Conservation (phyloP, 305 asterid species). For the Fraxinus baroniana region DNA sequence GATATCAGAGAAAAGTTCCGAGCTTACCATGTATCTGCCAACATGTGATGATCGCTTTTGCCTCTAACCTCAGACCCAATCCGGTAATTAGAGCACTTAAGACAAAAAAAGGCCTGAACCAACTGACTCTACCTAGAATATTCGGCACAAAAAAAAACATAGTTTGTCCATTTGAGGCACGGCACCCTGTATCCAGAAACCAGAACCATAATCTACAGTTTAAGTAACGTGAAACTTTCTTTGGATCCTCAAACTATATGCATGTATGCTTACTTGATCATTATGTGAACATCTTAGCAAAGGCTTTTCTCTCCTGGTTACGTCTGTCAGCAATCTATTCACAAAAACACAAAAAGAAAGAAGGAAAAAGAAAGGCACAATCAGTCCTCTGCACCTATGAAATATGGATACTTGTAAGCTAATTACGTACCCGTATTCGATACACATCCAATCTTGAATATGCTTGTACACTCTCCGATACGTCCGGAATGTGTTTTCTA, state of each 20-base stretch:
- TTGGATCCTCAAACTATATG: neutral
- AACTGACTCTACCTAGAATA: constrained; percentile 12
- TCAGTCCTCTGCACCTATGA: constrained; percentile 14
- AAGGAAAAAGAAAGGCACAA: neutral
- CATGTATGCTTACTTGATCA: constrained; percentile 25
- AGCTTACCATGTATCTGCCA: constrained; percentile 29
- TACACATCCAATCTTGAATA: too few species aligned
- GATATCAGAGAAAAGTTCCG: neutral
- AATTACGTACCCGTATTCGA: too few species aligned
- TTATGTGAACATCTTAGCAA: constrained; percentile 63
- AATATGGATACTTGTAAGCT: too few species aligned
- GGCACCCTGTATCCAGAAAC: neutral
- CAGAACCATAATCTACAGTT: neutral
- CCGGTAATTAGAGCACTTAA: constrained; percentile 15
- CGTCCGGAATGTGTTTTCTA: too few species aligned
- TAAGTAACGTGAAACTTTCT: neutral
- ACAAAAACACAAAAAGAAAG: neutral
- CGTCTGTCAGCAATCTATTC: constrained; percentile 69
- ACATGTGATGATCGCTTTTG: constrained; percentile 24
- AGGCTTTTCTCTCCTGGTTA: constrained; percentile 67
- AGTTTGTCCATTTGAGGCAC: neutral
- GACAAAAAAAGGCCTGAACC: constrained; percentile 31
- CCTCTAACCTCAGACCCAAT: constrained; percentile 26
- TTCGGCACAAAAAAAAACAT: neutral
- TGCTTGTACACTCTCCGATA: too few species aligned